Percentiles rank a stretch among this genome's conserved stretches.
phyloP scores from a whole-genome alignment of 169 alveolate species.

The Plasmodium fragile region DNA sequence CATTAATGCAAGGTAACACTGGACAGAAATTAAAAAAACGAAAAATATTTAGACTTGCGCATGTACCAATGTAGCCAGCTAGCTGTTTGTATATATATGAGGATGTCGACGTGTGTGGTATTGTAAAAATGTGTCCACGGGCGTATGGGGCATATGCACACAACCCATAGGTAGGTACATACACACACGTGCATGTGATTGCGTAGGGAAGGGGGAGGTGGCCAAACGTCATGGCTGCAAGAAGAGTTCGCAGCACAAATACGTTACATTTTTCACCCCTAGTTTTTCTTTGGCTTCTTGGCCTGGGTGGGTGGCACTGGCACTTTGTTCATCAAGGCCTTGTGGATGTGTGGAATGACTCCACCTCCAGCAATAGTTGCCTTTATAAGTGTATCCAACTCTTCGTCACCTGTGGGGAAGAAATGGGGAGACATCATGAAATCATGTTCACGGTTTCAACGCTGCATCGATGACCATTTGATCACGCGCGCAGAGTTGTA shows the following conservation, averaged over 20 bases:
- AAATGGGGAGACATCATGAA: background rate
- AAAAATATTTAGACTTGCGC: constrained; percentile 27
- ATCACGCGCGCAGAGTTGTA: background rate
- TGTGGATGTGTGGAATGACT: constrained; percentile 99
- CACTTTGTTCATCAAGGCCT: constrained; percentile 91
- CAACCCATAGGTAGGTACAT: constrained; percentile 5
- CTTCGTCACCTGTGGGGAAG: constrained; percentile 96
- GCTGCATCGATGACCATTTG: background rate
- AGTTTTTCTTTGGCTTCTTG: constrained; percentile 81
- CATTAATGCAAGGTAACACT: constrained; percentile 16
- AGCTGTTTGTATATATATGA: background rate
- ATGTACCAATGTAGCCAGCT: background rate
- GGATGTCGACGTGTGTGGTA: background rate
- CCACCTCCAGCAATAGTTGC: constrained; percentile 99
- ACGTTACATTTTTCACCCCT: background rate
- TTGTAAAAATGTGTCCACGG: background rate
- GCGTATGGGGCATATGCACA: constrained; percentile 2
- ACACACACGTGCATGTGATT: background rate
- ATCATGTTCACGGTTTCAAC: background rate
- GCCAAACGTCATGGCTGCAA: background rate
- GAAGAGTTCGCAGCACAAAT: background rate
- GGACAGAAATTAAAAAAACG: constrained; percentile 36
- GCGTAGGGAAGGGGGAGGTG: background rate
- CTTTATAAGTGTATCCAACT: constrained; percentile 96
- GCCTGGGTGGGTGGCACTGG: constrained; percentile 85